These are phyloP conservation scores for Sarcomyxa edulis DNA, from an alignment of 768 basidiomycete genomes.

Conservation along the genomic window DNA sequence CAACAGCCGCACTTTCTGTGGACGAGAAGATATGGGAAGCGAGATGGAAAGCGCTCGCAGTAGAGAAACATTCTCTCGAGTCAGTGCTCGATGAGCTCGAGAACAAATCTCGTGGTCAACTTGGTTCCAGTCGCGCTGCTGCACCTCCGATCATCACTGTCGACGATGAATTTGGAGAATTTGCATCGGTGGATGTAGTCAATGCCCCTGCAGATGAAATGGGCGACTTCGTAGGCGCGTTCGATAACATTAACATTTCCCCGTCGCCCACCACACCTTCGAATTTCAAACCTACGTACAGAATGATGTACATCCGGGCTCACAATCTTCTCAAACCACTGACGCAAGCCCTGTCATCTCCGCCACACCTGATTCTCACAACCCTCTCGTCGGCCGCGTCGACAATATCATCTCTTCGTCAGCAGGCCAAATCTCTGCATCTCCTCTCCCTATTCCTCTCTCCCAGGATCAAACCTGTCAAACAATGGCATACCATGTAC, in stretches of 20 bases:
- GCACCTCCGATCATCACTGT: conserved; percentile 60
- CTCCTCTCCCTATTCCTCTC: conserved; percentile 76
- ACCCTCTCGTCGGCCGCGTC: conserved; percentile 42
- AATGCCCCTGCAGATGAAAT: conserved; percentile 33
- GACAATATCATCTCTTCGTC: conserved; percentile 32
- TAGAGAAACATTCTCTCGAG: conserved; percentile 38
- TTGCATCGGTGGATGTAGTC: conserved; percentile 45
- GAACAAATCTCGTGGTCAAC: conserved; percentile 32
- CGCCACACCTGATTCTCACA: conserved; percentile 66
- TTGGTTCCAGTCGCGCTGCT: conserved; percentile 29
- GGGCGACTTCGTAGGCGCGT: conserved; percentile 39
- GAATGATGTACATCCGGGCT: conserved; percentile 60
- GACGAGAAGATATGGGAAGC: conserved; percentile 78
- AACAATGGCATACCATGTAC: conserved; percentile 56
- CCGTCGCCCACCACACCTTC: conserved; percentile 7
- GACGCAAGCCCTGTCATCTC: conserved; percentile 47
- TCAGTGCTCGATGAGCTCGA: conserved; percentile 59
- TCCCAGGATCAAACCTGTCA: conserved; percentile 61
- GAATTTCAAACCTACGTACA: conserved; percentile 33
- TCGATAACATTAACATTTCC: conserved; percentile 24
- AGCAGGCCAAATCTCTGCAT: conserved; percentile 65
- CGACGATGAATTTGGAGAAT: conserved; percentile 91
- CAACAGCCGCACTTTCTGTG: conserved; percentile 55
- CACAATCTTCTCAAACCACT: conserved; percentile 61
- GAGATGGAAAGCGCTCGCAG: conserved; percentile 59